Evolutionary conservation across 768 basidiomycete genomes (phyloP), one percentile per base, ranked within the genome.

Genomic region (Tubosaeta sp.): DNA sequence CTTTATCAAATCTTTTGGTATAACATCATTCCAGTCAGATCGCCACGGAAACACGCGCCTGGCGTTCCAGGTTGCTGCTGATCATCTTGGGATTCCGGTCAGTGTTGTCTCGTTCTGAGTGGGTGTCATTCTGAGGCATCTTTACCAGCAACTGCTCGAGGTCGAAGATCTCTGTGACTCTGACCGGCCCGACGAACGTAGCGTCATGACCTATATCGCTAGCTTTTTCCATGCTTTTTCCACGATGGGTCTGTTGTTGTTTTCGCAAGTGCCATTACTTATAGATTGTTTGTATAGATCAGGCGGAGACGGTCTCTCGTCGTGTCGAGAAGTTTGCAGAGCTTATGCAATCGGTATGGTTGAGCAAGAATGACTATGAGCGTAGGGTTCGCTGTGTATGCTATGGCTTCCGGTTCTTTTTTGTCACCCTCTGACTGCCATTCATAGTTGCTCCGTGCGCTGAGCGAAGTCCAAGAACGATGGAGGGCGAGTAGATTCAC

Each of bases 221-320:
- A 90, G 90, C 60, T 98, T 80, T 71, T 99, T 99, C 77, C 96
- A 98, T 65, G 94, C 95, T 0, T 99, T 99, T 68, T 95, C 94
- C 0, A 86, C 90, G 0, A 94, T 96, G 87, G 92, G 94, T 94
- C 57, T 45, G 81, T 69, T 12, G 25, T 31, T 7, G 31, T 25
- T 44, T n/a, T 44, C 24, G 14, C 21, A 12, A 10, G 10, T 41
- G 13, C 19, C 9, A 1, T 41, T 31, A n/a, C 35, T 54, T 38
- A 52, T 49, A 54, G 27, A 36, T 39, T 10, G 27, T 14, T 2
- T 13, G 8, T 52, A 43, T 39, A 96, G 95, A 98, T 61, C 94
- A 96, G 68, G 87, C 90, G 5, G 92, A 97, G 68, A 96, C 93
- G 0, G 93, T 93, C 18, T 88, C 93, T 1, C 82, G 94, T 45